Evolutionary conservation across 176 grass and related monocot genomes (phyloP).

Genomic region (Zoysia japonica): DNA sequence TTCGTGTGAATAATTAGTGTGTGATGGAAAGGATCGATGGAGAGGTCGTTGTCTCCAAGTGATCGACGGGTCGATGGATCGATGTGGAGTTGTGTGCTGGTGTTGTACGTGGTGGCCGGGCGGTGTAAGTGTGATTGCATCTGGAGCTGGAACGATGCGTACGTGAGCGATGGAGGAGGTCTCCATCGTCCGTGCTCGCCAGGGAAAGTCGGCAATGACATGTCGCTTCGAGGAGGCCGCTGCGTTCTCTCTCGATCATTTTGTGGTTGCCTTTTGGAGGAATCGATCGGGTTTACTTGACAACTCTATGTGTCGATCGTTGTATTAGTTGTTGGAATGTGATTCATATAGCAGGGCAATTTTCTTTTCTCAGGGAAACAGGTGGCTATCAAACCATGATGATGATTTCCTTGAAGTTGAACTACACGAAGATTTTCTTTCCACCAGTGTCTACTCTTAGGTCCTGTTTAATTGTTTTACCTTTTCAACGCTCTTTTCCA

Average conservation of each 20-base stretch:
- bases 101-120: slow-evolving; percentile 17
- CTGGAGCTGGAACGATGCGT: neutral
- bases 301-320: too few relatives aligned
- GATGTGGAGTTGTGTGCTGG: slow-evolving; percentile 29
- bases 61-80: neutral
- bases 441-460: too few relatives aligned
- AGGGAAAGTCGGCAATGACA: slow-evolving; percentile 45
- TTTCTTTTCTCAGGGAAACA: too few relatives aligned
- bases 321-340: too few relatives aligned
- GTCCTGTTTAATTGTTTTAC: too few relatives aligned
- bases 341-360: too few relatives aligned
- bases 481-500: too few relatives aligned
- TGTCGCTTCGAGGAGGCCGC: slow-evolving; percentile 13
- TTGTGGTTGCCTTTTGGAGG: slow-evolving; percentile 17
- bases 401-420: too few relatives aligned
- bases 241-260: neutral
- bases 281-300: neutral
- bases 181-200: slow-evolving; percentile 26
- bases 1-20: too few relatives aligned
- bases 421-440: too few relatives aligned
- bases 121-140: neutral
- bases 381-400: too few relatives aligned
- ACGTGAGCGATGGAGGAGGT: slow-evolving; percentile 11
- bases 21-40: neutral
- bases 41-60: slow-evolving; percentile 22